Evolutionary conservation across 108 stramenopile genomes (phyloP).

Genomic region (Chaetoceros tenuissimus): DNA sequence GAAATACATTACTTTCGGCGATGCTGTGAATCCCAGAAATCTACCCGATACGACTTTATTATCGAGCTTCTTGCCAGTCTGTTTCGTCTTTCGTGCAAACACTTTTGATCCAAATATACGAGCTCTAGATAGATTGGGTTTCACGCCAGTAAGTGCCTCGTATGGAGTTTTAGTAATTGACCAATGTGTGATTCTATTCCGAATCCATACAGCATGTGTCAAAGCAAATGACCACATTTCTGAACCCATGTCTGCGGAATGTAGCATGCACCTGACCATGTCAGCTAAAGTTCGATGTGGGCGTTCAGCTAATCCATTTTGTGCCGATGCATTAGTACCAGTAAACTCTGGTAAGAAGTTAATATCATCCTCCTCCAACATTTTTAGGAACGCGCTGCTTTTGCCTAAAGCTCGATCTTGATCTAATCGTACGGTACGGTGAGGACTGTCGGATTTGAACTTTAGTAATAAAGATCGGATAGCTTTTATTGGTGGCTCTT

Average conservation of each 20-base stretch:
- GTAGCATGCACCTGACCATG: slow-evolving; percentile 4
- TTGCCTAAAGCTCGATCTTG: slow-evolving; percentile 6
- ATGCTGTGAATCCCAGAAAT: too few relatives aligned
- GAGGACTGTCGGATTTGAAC: neutral
- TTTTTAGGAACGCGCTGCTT: neutral
- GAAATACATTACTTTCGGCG: too few relatives aligned
- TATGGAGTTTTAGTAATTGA: neutral
- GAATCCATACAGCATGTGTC: slow-evolving; percentile 6
- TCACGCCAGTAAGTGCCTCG: neutral
- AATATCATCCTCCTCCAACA: neutral
- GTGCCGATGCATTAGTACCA: slow-evolving; percentile 3
- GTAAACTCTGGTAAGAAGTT: slow-evolving; percentile 1
- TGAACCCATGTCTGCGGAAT: slow-evolving; percentile 6
- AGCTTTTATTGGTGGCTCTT: slow-evolving; percentile 3
- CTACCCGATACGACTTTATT: too few relatives aligned
- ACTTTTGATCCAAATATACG: too few relatives aligned
- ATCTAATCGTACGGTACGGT: neutral
- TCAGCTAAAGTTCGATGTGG: slow-evolving; percentile 5
- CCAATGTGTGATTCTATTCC: slow-evolving; percentile 7
- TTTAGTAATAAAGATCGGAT: slow-evolving; percentile 3
- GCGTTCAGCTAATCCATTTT: slow-evolving; percentile 11
- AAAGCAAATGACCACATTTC: slow-evolving; percentile 10
- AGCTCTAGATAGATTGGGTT: too few relatives aligned
- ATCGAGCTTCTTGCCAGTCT: too few relatives aligned
- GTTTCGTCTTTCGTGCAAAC: too few relatives aligned